phyloP scores from a whole-genome alignment of 805 yeast genomes.

The Alloascoidea hylecoeti region DNA sequence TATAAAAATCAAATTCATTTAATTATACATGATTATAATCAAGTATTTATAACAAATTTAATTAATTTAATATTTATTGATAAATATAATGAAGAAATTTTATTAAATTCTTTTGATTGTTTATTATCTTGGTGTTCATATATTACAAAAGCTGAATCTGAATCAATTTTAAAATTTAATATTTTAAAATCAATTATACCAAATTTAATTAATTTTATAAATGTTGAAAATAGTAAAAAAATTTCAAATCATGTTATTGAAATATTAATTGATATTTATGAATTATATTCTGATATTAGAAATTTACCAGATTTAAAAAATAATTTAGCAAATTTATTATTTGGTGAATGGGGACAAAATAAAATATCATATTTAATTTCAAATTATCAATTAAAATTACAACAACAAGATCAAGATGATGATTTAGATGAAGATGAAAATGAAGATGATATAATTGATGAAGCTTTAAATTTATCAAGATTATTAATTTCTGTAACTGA shows the following conservation, averaged over 20 bases:
- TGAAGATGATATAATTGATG: slow-evolving; percentile 15
- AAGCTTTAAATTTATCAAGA: slow-evolving; percentile 26
- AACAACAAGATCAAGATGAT: slow-evolving; percentile 9
- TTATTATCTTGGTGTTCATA: not conserved
- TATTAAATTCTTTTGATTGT: slow-evolving; percentile 1
- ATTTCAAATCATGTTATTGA: slow-evolving; percentile 6
- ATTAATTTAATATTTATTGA: too few relatives aligned
- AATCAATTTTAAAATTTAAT: not conserved
- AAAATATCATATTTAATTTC: slow-evolving; percentile 23
- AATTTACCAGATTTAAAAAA: slow-evolving; percentile 15
- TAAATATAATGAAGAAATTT: too few relatives aligned
- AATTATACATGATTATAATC: too few relatives aligned
- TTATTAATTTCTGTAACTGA: slow-evolving; percentile 32
- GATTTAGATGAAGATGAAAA: slow-evolving; percentile 19
- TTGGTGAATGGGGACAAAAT: slow-evolving; percentile 2
- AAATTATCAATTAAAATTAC: slow-evolving; percentile 31
- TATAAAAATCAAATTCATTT: too few relatives aligned
- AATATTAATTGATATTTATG: slow-evolving; percentile 7
- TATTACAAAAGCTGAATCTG: slow-evolving; percentile 1
- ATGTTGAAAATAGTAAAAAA: too few relatives aligned
- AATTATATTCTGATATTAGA: slow-evolving; percentile 8
- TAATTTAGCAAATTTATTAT: slow-evolving; percentile 9
- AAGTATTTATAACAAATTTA: too few relatives aligned
- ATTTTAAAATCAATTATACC: not conserved
- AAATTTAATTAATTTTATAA: slow-evolving; percentile 10